Conservation (phyloP, 768 basidiomycete genomes). For the Pisolithus sp. region DNA sequence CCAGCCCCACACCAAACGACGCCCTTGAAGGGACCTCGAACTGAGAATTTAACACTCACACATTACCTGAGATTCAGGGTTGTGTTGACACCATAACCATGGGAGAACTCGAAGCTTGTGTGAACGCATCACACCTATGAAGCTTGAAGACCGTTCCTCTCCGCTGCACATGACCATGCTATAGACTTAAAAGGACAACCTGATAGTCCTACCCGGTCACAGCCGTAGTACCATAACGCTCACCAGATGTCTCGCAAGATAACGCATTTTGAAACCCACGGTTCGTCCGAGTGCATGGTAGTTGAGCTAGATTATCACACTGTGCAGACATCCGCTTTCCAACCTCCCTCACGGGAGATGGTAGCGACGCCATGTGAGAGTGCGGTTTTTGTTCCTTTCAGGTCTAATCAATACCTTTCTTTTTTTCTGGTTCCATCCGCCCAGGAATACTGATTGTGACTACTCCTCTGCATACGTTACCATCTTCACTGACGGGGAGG, state of each 20-base stretch:
- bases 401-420: not conserved
- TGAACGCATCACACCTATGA: no score
- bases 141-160: no score
- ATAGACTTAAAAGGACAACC: not conserved
- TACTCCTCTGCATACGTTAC: constrained; percentile 91
- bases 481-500: constrained; percentile 58
- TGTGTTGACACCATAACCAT: no score
- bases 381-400: not conserved
- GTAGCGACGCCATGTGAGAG: constrained; percentile 84
- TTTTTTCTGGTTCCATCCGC: not conserved
- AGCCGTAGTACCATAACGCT: not conserved
- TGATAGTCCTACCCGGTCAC: no score
- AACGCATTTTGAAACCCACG: constrained; percentile 52
- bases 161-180: not conserved
- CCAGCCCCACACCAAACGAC: no score
- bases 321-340: constrained; percentile 82
- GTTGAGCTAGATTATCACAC: not conserved
- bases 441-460: constrained; percentile 91
- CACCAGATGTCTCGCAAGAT: constrained; percentile 35
- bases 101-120: no score
- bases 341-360: constrained; percentile 85
- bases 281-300: constrained; percentile 25
- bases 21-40: no score
- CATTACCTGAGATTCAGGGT: no score
- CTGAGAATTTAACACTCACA: no score